Percentiles rank a stretch among this genome's conserved stretches.
phyloP scores from a whole-genome alignment of 2,329 filamentous ascomycete genomes.

The Ophiostoma pallidulum region DNA sequence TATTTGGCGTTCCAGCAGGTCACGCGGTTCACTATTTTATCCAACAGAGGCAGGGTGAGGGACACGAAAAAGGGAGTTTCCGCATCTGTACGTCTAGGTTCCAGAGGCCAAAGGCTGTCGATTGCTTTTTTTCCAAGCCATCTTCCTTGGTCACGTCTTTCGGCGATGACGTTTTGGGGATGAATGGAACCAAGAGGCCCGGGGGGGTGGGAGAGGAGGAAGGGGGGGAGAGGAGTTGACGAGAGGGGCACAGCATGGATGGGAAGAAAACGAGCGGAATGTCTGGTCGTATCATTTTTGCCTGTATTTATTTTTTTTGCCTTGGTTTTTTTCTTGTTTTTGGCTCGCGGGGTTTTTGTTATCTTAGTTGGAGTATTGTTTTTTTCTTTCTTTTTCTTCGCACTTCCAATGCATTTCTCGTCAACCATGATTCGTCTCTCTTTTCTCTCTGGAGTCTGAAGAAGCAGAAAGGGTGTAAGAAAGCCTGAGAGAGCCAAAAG shows the following conservation, averaged over 20 bases:
- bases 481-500: too few species aligned
- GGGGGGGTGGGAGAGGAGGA: background rate
- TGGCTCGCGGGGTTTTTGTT: too few species aligned
- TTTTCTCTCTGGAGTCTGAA: background rate
- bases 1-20: constrained; percentile 1
- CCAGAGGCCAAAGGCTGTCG: too few species aligned
- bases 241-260: too few species aligned
- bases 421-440: too few species aligned
- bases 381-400: constrained; percentile 1
- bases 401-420: background rate
- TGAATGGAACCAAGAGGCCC: background rate
- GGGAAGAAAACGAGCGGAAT: background rate
- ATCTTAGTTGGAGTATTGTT: constrained; percentile 6
- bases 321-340: background rate
- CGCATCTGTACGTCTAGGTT: too few species aligned
- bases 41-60: background rate
- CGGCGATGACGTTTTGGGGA: background rate
- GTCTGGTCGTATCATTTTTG: background rate
- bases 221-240: background rate
- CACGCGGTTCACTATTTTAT: background rate
- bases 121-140: too few species aligned
- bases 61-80: background rate
- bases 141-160: too few species aligned
- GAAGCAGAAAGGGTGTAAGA: background rate
- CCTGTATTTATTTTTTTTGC: background rate